Conservation (phyloP, 768 basidiomycete species). For the Leccinum fibrillosum region DNA sequence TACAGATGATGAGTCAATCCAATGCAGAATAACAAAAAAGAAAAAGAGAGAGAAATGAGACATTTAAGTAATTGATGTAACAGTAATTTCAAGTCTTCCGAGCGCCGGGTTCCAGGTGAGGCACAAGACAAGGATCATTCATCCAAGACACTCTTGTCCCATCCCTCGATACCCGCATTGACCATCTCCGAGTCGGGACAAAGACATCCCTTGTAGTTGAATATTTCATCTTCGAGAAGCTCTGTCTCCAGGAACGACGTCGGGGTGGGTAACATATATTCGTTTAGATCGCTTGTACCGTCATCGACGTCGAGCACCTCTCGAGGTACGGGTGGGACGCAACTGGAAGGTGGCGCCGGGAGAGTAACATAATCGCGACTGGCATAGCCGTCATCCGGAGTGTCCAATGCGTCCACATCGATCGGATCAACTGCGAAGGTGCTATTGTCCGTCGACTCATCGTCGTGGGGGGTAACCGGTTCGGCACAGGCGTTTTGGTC, state of each 20-base stretch:
- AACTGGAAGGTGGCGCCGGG: not conserved
- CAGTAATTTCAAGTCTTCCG: not conserved
- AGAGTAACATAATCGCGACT: not conserved
- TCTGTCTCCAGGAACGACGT: not conserved
- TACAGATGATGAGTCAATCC: too few relatives aligned
- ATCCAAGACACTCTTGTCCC: not conserved
- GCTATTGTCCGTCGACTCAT: not conserved
- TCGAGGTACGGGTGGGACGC: not conserved
- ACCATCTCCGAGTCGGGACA: slow-evolving; percentile 12
- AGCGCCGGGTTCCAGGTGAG: not conserved
- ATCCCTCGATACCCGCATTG: slow-evolving; percentile 3
- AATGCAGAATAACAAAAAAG: too few relatives aligned
- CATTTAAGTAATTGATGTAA: not conserved
- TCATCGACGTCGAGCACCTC: not conserved
- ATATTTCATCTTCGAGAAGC: not conserved
- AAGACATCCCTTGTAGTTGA: slow-evolving; percentile 3
- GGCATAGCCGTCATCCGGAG: not conserved
- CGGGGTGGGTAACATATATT: not conserved
- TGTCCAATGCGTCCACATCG: not conserved
- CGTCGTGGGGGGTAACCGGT: not conserved
- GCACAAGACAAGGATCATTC: not conserved
- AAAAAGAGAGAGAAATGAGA: not conserved
- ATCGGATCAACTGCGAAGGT: not conserved
- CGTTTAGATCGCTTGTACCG: not conserved
- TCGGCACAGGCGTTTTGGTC: not conserved